Evolutionary conservation across 2,329 filamentous ascomycete genomes (phyloP).

Genomic region (Fusarium sp.): DNA sequence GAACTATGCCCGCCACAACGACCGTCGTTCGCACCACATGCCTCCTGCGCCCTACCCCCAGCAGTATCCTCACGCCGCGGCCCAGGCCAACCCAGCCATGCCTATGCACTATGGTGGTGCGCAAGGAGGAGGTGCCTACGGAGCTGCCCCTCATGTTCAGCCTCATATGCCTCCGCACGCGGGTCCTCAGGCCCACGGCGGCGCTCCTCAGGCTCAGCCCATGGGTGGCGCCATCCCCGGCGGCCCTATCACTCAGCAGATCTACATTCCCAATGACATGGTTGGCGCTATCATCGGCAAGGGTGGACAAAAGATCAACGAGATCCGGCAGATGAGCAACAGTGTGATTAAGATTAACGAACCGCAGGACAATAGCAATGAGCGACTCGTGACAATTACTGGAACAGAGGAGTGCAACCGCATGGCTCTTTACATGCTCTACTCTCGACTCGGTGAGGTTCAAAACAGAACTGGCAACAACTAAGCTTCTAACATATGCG

Average conservation of each 20-base stretch:
- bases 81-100: slow-evolving; percentile 72
- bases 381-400: slow-evolving; percentile 96
- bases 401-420: slow-evolving; percentile 98
- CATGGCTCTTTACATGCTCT: slow-evolving; percentile 99
- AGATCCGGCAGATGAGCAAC: slow-evolving; percentile 95
- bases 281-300: slow-evolving; percentile 99
- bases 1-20: slow-evolving; percentile 80
- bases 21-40: slow-evolving; percentile 79
- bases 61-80: slow-evolving; percentile 73
- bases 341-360: slow-evolving; percentile 99
- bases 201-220: slow-evolving; percentile 79
- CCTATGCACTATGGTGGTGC: slow-evolving; percentile 84
- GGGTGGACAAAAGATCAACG: slow-evolving; percentile 98
- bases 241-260: slow-evolving; percentile 91
- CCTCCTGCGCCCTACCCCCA: slow-evolving; percentile 79
- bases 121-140: slow-evolving; percentile 75
- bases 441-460: slow-evolving; percentile 88
- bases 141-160: slow-evolving; percentile 80
- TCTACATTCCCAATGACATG: slow-evolving; percentile 99
- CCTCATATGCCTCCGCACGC: slow-evolving; percentile 75
- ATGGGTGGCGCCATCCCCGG: slow-evolving; percentile 73
- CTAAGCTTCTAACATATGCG: slow-evolving; percentile 45
- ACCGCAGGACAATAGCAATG: slow-evolving; percentile 98
- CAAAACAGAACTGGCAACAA: slow-evolving; percentile 43
- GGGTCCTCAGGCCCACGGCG: slow-evolving; percentile 67